Base-by-base conservation (phyloP, 2,329 filamentous ascomycete species). In the Penicillium sp. region DNA sequence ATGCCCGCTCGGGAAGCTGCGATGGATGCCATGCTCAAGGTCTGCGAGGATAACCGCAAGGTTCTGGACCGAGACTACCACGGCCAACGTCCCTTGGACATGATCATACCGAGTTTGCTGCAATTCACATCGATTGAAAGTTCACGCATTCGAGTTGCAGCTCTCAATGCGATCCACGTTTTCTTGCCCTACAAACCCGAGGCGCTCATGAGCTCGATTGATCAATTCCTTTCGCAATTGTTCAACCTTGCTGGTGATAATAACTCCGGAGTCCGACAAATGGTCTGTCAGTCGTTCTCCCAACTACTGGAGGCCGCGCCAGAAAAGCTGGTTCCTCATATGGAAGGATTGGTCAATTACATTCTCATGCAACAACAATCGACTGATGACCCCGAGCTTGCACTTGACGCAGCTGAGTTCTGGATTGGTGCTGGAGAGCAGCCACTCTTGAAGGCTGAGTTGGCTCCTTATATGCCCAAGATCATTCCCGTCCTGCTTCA, bases 361-460 rank as follows among this genome's bases (percentile, higher is more conserved):
- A 93, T 96, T 68, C 81, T 97, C 50, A 78, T 83, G 27, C 93
- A 99, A 68, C 93, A 99, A 69, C 83, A 86, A 68, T 86, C 85
- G 55, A 72, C 74, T 19, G 84, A 91, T 22, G 91, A 97, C 57
- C 86, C 91, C 47, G 90, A 97, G 35, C 77, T 99, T 50, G 90
- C 92, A 31, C 84, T 95, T 57, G 93, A 99, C 67, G 93, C 93
- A 8, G 90, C 93, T 4, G 93, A 99, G 69, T 99, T 99, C 66
- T 99, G 95, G 90, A 81, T 99, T 37, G 89, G 89, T 33, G 85
- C 95, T 16, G 91, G 90, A 52, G 93, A 96, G 67, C 89, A 95
- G 65, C 81, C 88, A 35, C 81, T 86, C 51, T 75, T 97, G 45
- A 89, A 89, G 75, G 80, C 83, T 58, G 80, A 83, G 0, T 76